These are phyloP conservation scores for Vitis hybrid DNA, from an alignment of 177 flowering plant species.

Conservation along the genomic window DNA sequence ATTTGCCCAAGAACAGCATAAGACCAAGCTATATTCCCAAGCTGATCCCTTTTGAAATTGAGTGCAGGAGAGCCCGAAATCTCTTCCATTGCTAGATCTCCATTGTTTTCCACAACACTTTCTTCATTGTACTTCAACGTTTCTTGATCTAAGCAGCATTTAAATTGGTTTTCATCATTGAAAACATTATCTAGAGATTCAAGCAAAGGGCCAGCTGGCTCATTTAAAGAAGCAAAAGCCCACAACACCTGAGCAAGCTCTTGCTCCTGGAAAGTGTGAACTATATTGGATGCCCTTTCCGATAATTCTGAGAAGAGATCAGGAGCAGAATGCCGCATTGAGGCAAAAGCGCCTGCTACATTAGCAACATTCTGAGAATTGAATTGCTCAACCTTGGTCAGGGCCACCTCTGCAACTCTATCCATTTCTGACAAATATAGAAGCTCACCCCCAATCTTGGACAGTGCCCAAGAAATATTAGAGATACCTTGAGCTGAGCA, in stretches of 20 bases:
- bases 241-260: conserved; percentile 91
- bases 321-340: conserved; percentile 91
- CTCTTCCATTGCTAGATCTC: conserved; percentile 21
- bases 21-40: conserved; percentile 95
- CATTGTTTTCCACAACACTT: conserved; percentile 10
- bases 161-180: conserved; percentile 36
- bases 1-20: conserved; percentile 88
- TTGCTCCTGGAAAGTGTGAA: conserved; percentile 68
- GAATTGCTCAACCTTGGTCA: conserved; percentile 67
- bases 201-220: conserved; percentile 69
- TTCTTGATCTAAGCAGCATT: conserved; percentile 26
- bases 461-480: conserved; percentile 91
- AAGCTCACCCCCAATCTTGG: conserved; percentile 94
- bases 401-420: conserved; percentile 89
- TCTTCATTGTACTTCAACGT: conserved; percentile 15
- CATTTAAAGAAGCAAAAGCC: conserved; percentile 91
- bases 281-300: conserved; percentile 63
- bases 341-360: conserved; percentile 92
- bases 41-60: conserved; percentile 68
- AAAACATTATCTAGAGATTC: conserved; percentile 62
- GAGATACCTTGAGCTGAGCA: conserved; percentile 95
- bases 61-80: conserved; percentile 33
- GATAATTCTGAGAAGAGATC: conserved; percentile 67
- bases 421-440: conserved; percentile 96
- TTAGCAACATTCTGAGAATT: conserved; percentile 98